phyloP scores from a whole-genome alignment of 805 yeast species.

The Metschnikowia reukaufii region DNA sequence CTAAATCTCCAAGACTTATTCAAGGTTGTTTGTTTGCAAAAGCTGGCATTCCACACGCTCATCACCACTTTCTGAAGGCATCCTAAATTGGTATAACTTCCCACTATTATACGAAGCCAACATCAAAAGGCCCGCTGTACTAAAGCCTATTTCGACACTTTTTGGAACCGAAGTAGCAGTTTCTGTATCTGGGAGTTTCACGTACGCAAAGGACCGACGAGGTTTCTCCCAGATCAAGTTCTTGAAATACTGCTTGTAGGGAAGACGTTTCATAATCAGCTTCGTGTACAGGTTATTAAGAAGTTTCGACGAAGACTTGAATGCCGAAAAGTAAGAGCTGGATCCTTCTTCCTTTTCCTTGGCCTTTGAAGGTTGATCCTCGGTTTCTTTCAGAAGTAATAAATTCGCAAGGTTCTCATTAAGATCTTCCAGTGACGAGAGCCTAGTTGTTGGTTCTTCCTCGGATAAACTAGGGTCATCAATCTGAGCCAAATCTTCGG shows the following conservation, averaged over 20 bases:
- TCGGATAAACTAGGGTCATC: slow-evolving; percentile 17
- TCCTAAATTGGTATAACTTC: slow-evolving; percentile 37
- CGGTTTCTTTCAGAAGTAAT: slow-evolving; percentile 25
- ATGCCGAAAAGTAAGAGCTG: slow-evolving; percentile 20
- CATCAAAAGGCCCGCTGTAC: slow-evolving; percentile 30
- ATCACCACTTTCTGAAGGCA: slow-evolving; percentile 27
- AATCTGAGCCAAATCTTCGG: slow-evolving; percentile 10
- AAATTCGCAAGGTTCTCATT: slow-evolving; percentile 44
- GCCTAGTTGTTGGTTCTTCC: slow-evolving; percentile 23
- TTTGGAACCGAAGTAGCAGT: slow-evolving; percentile 7
- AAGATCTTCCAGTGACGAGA: slow-evolving; percentile 38
- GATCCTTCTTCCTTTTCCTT: slow-evolving; percentile 10
- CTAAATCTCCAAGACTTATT: no score
- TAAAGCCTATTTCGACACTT: slow-evolving; percentile 40
- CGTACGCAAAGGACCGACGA: slow-evolving; percentile 41
- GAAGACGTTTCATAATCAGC: slow-evolving; percentile 38
- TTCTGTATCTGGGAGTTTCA: slow-evolving; percentile 34
- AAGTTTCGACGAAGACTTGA: slow-evolving; percentile 28
- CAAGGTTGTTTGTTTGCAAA: slow-evolving; percentile 27
- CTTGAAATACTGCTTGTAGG: slow-evolving; percentile 41
- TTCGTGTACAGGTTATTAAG: slow-evolving; percentile 39
- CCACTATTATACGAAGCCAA: slow-evolving; percentile 41
- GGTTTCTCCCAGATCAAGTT: slow-evolving; percentile 46
- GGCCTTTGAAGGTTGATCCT: slow-evolving; percentile 4
- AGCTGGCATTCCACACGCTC: slow-evolving; percentile 34